A percentile compares a stretch with the other conserved stretches of the same genome.
These are phyloP conservation scores for Penicillium manginii DNA, from an alignment of 495 filamentous ascomycete genomes.

Conservation along the genomic window DNA sequence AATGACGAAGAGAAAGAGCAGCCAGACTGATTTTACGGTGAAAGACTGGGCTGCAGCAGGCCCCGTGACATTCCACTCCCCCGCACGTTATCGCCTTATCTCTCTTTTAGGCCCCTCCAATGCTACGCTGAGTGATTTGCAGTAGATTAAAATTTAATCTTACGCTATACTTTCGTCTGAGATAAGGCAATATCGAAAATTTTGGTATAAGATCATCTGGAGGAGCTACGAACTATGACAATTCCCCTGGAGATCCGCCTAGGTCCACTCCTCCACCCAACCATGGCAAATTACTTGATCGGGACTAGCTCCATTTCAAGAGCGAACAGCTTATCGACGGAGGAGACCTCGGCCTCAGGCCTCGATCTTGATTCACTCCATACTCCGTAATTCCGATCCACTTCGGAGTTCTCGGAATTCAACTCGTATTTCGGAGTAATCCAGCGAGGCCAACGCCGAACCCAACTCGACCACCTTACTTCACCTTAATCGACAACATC, in stretches of 20 bases:
- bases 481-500: not conserved
- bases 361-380: no score
- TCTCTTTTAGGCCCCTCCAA: slow-evolving; percentile 9
- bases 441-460: slow-evolving; percentile 23
- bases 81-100: slow-evolving; percentile 37
- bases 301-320: no score
- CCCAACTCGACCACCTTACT: not conserved
- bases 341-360: no score
- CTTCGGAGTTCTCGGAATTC: slow-evolving; percentile 28
- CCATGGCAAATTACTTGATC: not conserved
- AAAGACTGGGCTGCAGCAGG: slow-evolving; percentile 2
- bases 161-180: slow-evolving; percentile 1
- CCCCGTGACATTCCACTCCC: slow-evolving; percentile 17
- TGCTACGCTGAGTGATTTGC: not conserved
- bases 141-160: no score
- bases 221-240: not conserved
- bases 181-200: not conserved
- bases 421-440: not conserved
- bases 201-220: not conserved
- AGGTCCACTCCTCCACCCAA: not conserved
- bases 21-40: slow-evolving; percentile 6
- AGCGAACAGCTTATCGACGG: no score
- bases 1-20: slow-evolving; percentile 9
- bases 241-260: not conserved
- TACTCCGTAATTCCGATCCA: slow-evolving; percentile 8